Evolutionary conservation across 768 basidiomycete species (phyloP), one percentile per base, ranked within the genome.

Genomic region (Termitomyces sp.): DNA sequence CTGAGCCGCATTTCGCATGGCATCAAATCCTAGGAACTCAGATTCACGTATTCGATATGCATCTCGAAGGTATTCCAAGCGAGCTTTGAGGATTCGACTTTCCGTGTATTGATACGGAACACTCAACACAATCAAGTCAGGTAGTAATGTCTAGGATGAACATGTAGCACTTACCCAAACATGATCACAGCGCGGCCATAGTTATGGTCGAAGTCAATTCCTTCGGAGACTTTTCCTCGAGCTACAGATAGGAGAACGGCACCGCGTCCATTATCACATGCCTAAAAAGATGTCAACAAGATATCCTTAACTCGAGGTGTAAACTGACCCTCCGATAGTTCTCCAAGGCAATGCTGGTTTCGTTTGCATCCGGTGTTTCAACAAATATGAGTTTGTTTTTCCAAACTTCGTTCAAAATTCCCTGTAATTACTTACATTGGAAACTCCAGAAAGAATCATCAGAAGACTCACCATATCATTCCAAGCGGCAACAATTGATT

Each of bases 121-220:
- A 26, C 93, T 95, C 67, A 44, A 60, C 48, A 48, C n/a, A 34
- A 10, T 27, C 69, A 30, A 68, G 53, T 46, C 36, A 60, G n/a
- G 51, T 49, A 22, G 63, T 42, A 36, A 50, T 44, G 20, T 20
- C 33, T 27, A 51, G 50, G 46, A 50, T 9, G 39, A 36, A 55
- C 33, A 30, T 1, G 32, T 9, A 20, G n/a, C 56, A 55, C 18
- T 32, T 70, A 94, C 93, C 97, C 97, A 76, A 99, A 98, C 97
- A 99, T 98, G 71, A 99, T 94, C 69, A 98, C 95, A 64, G 97
- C 97, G 50, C 97, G 84, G 2, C 97, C 97, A 69, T 98, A 99
- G 71, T 99, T 98, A 74, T 99, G 97, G 70, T 99, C 97, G 68
- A 99, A 99, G 85, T 99, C 97, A 67, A 99, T 99, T n/a, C 97